phyloP scores from a whole-genome alignment of 208 protist species.

The Leishmania tropica region DNA sequence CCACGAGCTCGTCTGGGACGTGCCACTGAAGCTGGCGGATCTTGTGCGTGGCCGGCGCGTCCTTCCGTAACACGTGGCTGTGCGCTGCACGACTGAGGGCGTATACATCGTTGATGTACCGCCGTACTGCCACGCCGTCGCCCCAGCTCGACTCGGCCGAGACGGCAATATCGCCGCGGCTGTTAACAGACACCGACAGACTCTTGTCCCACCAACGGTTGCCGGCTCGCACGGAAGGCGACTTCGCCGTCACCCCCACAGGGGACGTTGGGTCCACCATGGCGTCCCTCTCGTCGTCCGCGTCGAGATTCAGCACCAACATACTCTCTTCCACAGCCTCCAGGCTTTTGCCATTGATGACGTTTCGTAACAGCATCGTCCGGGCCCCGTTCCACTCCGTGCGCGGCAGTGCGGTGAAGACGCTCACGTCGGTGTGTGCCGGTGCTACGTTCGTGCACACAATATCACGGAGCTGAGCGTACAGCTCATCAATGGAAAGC shows the following conservation, averaged over 20 bases:
- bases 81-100: slow-evolving; percentile 47
- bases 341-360: slow-evolving; percentile 60
- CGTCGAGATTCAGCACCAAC: slow-evolving; percentile 85
- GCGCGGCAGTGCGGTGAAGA: slow-evolving; percentile 69
- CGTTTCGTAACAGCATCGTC: slow-evolving; percentile 52
- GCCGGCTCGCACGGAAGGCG: slow-evolving; percentile 33
- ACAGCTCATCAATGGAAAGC: slow-evolving; percentile 74
- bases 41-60: slow-evolving; percentile 29
- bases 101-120: slow-evolving; percentile 75
- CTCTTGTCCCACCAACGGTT: slow-evolving; percentile 94
- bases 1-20: slow-evolving; percentile 45
- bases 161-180: slow-evolving; percentile 55
- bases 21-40: slow-evolving; percentile 58
- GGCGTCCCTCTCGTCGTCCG: slow-evolving; percentile 44
- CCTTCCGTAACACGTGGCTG: slow-evolving; percentile 31
- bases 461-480: slow-evolving; percentile 77
- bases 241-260: slow-evolving; percentile 28
- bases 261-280: slow-evolving; percentile 41
- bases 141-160: slow-evolving; percentile 85
- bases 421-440: slow-evolving; percentile 49
- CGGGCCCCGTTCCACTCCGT: slow-evolving; percentile 71
- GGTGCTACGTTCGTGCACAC: slow-evolving; percentile 37
- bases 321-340: slow-evolving; percentile 79
- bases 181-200: slow-evolving; percentile 69
- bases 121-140: slow-evolving; percentile 63